Evolutionary conservation across 2,329 filamentous ascomycete species (phyloP).

Genomic region (Gnomoniopsis smithogilvyi): DNA sequence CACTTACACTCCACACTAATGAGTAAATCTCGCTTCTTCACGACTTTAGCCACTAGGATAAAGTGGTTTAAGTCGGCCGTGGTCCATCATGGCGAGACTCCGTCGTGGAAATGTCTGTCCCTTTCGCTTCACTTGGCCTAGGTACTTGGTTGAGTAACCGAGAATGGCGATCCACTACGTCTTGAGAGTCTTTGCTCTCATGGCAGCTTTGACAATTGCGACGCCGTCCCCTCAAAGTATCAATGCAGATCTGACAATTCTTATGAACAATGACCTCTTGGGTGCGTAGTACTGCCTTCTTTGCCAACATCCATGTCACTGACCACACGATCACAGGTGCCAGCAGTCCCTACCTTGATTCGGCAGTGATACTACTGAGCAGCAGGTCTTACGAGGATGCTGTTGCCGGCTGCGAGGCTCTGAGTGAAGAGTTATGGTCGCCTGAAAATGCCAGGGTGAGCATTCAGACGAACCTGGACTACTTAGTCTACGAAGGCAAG

Average conservation of each 20-base stretch:
- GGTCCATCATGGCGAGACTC: too few relatives aligned
- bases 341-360: constrained; percentile 28
- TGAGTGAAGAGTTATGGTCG: constrained; percentile 40
- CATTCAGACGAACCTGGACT: constrained; percentile 33
- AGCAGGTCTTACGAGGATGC: constrained; percentile 27
- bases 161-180: constrained; percentile 13
- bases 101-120: too few relatives aligned
- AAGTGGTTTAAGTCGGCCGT: too few relatives aligned
- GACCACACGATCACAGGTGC: constrained; percentile 25
- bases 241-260: constrained; percentile 33
- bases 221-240: constrained; percentile 32
- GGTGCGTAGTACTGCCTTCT: constrained; percentile 22
- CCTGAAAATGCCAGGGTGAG: constrained; percentile 23
- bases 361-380: constrained; percentile 34
- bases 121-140: not conserved
- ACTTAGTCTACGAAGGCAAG: constrained; percentile 31
- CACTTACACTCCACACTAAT: too few relatives aligned
- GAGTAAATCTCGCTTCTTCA: too few relatives aligned
- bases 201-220: constrained; percentile 21
- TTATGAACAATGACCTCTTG: constrained; percentile 39
- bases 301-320: not conserved
- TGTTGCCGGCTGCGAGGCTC: constrained; percentile 27
- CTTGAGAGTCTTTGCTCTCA: constrained; percentile 17
- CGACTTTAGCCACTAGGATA: too few relatives aligned
- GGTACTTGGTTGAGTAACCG: not conserved